Conservation (phyloP, 2,329 filamentous ascomycete genomes). For the Cladosporium velox region DNA sequence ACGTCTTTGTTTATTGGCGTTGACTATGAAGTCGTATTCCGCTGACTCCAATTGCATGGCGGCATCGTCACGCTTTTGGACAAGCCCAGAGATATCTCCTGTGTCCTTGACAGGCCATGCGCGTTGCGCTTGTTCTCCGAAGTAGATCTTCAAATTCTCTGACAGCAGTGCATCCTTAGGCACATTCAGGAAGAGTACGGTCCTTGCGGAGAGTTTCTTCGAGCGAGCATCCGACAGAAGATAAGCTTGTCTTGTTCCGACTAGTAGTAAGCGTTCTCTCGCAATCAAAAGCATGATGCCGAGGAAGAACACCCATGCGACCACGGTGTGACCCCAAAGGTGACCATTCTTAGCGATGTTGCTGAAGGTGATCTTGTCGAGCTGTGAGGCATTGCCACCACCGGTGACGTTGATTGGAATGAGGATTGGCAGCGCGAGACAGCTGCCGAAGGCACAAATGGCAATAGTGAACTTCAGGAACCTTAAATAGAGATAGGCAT, state of each 20-base stretch:
- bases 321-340: constrained; percentile 48
- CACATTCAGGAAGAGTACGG: constrained; percentile 52
- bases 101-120: constrained; percentile 50
- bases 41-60: constrained; percentile 47
- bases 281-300: constrained; percentile 46
- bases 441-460: constrained; percentile 45
- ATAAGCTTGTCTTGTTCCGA: constrained; percentile 52
- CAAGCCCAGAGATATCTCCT: constrained; percentile 47
- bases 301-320: constrained; percentile 47
- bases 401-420: constrained; percentile 50
- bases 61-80: constrained; percentile 47
- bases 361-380: constrained; percentile 38
- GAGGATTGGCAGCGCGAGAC: constrained; percentile 50
- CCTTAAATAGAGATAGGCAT: constrained; percentile 51
- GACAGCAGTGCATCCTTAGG: constrained; percentile 37
- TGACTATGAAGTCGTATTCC: constrained; percentile 47
- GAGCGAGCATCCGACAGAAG: constrained; percentile 47
- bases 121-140: constrained; percentile 42
- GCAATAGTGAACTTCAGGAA: constrained; percentile 49
- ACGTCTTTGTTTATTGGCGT: constrained; percentile 33
- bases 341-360: constrained; percentile 46
- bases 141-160: constrained; percentile 37
- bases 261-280: constrained; percentile 49
- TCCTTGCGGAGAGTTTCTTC: constrained; percentile 49
- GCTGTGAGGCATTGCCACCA: constrained; percentile 35